Percentiles rank a stretch among this genome's conserved stretches.
Evolutionary conservation across 1,284 basidiomycete genomes (phyloP).

Genomic region (Mycena sp.): DNA sequence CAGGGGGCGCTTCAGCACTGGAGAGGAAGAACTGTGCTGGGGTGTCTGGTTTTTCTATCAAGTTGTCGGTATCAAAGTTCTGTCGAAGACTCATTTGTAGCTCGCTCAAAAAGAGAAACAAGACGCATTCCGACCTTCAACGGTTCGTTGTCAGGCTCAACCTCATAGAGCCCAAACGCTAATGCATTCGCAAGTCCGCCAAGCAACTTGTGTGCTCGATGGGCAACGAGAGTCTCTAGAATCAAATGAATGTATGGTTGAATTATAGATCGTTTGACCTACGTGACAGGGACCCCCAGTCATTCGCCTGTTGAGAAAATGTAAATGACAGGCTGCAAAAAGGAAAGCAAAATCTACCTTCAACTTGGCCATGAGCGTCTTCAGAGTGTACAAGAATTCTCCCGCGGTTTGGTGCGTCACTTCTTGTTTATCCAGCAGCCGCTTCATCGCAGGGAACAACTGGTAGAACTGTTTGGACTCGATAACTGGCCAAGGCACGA

Average conservation of each 20-base stretch:
- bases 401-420: conserved; percentile 60
- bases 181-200: conserved; percentile 56
- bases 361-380: conserved; percentile 73
- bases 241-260: background rate
- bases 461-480: conserved; percentile 67
- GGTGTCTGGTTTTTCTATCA: conserved; percentile 49
- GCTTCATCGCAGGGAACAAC: conserved; percentile 57
- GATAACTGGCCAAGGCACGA: conserved; percentile 77
- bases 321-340: background rate
- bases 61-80: conserved; percentile 60
- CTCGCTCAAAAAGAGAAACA: background rate
- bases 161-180: conserved; percentile 55
- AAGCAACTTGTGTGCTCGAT: conserved; percentile 57
- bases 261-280: conserved; percentile 30
- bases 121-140: conserved; percentile 55
- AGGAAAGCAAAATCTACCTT: conserved; percentile 50
- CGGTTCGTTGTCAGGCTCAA: conserved; percentile 55
- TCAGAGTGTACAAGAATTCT: conserved; percentile 64
- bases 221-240: conserved; percentile 66
- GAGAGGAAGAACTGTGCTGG: conserved; percentile 47
- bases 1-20: conserved; percentile 6
- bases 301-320: conserved; percentile 55
- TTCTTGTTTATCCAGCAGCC: conserved; percentile 54
- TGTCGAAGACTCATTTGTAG: conserved; percentile 31
- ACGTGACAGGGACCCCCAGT: conserved; percentile 72